A percentile compares a stretch with the other conserved stretches of the same genome.
These are phyloP conservation scores for Phalaenopsis equestris DNA, from an alignment of 106 monocot genomes.

Conservation along the genomic window DNA sequence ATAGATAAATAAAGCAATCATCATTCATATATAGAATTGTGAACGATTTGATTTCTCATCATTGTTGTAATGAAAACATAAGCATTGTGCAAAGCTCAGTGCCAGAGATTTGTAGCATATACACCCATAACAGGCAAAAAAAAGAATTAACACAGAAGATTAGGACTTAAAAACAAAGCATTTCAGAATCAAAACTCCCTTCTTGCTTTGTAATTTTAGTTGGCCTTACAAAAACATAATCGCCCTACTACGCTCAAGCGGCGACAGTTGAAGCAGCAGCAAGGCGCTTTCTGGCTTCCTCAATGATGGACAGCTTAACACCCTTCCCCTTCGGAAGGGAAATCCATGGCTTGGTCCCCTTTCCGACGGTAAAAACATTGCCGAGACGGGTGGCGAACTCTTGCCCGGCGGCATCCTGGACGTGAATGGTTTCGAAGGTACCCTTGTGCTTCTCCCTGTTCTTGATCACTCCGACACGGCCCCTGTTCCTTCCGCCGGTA, in stretches of 20 bases:
- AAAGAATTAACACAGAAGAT: no score
- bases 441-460: constrained; percentile 94
- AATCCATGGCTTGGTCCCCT: constrained; percentile 23
- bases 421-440: constrained; percentile 76
- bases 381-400: constrained; percentile 52
- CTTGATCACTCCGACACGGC: constrained; percentile 88
- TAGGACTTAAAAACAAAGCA: no score
- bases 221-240: no score
- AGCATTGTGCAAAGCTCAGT: no score
- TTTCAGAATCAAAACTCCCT: no score
- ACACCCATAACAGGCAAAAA: no score
- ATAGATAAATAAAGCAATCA: no score
- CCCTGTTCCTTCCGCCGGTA: constrained; percentile 80
- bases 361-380: constrained; percentile 22
- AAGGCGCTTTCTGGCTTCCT: constrained; percentile 22
- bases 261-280: constrained; percentile 13
- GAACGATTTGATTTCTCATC: no score
- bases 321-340: constrained; percentile 26
- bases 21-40: no score
- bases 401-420: constrained; percentile 74
- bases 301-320: constrained; percentile 23
- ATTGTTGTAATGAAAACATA: no score
- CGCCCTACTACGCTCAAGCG: background rate
- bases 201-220: no score
- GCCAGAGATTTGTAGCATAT: no score